phyloP scores from a whole-genome alignment of 306 rosid genomes.

The Fragaria iinumae region DNA sequence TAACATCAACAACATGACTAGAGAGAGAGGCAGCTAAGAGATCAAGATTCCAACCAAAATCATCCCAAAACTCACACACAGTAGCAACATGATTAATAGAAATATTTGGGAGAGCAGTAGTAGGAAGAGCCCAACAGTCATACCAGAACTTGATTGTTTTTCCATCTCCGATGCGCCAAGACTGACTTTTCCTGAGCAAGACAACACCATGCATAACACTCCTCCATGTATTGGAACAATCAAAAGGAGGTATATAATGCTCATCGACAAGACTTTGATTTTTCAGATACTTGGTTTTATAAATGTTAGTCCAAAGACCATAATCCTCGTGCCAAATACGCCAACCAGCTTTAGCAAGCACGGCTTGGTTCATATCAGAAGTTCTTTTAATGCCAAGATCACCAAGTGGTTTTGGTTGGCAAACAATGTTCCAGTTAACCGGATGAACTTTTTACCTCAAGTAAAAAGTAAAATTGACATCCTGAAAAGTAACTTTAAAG shows the following conservation, averaged over 20 bases:
- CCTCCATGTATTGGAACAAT: background rate
- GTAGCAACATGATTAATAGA: too few species aligned
- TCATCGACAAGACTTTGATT: background rate
- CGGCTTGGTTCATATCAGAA: background rate
- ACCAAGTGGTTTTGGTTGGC: background rate
- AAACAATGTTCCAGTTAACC: background rate
- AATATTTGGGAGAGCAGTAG: too few species aligned
- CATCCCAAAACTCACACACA: background rate
- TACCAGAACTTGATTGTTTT: background rate
- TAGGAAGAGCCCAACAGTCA: background rate
- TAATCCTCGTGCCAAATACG: background rate
- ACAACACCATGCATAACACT: background rate
- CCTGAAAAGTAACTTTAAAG: too few species aligned
- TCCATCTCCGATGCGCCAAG: background rate
- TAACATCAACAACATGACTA: background rate
- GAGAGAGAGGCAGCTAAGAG: background rate
- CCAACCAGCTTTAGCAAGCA: background rate
- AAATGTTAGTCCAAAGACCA: background rate
- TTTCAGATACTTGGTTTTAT: background rate
- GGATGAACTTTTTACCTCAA: too few species aligned
- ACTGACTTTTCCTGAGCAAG: background rate
- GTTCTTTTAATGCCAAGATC: background rate
- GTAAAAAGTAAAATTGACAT: too few species aligned
- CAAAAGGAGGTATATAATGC: background rate
- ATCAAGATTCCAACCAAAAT: background rate